Evolutionary conservation across 805 yeast genomes (phyloP), one percentile per base, ranked within the genome.

Genomic region (Ogataea pini): DNA sequence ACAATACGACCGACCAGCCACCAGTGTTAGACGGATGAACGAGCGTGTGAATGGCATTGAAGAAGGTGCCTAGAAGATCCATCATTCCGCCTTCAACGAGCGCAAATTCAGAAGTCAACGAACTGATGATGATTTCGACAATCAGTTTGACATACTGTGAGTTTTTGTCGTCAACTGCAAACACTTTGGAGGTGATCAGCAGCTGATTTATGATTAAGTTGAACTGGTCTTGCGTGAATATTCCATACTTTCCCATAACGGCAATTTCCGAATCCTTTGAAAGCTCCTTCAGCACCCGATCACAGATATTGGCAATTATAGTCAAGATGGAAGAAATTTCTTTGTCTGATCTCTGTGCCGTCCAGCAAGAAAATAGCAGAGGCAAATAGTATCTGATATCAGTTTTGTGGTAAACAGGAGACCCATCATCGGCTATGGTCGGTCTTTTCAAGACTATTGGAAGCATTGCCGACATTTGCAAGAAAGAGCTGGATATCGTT

Each of bases 1-100:
- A 76, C 25, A 92, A 78, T 4, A 83, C 71, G 22, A 76, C 67
- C 0, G 96, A 78, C 97, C 98, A 91, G n/a, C 77, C 76, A 0
- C 97, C 98, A n/a, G 75, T 66, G 63, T 91, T 91, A 0, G 98
- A 90, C 6, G 99, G 99, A 64, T 94, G 97, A 3, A 83, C 83
- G 66, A 85, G 88, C 16, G 96, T 87, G 52, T 80, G 85, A 5
- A 90, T 71, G 0, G 96, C 81, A 46, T 82, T 81, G n/a, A 86
- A 57, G 22, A 87, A 69, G 0, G 80, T 74, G 18, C 72, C 70
- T 4, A 91, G 59, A 42, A 76, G 71, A 14, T 73, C 78, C 55
- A 85, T 62, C 18, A 83, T 72, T 5, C 82, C 82, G 16, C 63
- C 72, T 2, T 62, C 49, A 1, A 65, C 75, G 10, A 69, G 56